Conservation (phyloP, 108 stramenopile species). For the Cyclotella baltica region DNA sequence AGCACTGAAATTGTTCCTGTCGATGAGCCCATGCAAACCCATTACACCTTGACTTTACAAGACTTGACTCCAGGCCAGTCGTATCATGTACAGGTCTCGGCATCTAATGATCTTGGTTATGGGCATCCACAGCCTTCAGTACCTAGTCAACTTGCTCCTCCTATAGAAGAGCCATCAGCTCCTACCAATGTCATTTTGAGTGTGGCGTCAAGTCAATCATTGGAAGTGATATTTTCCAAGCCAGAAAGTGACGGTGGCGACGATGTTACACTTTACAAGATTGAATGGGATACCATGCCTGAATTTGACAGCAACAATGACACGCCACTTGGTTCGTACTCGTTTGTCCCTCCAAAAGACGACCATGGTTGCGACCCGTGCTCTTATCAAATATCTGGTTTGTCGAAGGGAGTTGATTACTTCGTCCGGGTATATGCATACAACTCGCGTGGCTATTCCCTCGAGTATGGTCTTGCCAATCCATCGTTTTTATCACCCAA, state of each 20-base stretch:
- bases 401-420: conserved; percentile 54
- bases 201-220: conserved; percentile 37
- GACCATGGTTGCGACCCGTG: conserved; percentile 51
- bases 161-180: conserved; percentile 67
- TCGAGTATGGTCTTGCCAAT: conserved; percentile 23
- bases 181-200: conserved; percentile 56
- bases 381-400: conserved; percentile 41
- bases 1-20: conserved; percentile 38
- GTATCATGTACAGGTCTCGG: conserved; percentile 69
- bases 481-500: conserved; percentile 51
- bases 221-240: conserved; percentile 38
- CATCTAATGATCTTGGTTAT: conserved; percentile 63
- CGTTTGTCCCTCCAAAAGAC: conserved; percentile 49
- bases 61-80: conserved; percentile 61
- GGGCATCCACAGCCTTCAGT: conserved; percentile 61
- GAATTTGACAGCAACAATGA: conserved; percentile 64
- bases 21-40: conserved; percentile 23
- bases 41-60: conserved; percentile 33
- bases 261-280: conserved; percentile 66
- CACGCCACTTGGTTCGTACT: conserved; percentile 67
- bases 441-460: conserved; percentile 57
- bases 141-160: conserved; percentile 69
- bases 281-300: conserved; percentile 83
- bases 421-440: conserved; percentile 70
- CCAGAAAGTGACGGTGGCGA: conserved; percentile 76